A percentile compares a stretch with the other conserved stretches of the same genome.
Conservation (phyloP, 2,329 filamentous ascomycete species). For the Ascochyta viciae-villosae region DNA sequence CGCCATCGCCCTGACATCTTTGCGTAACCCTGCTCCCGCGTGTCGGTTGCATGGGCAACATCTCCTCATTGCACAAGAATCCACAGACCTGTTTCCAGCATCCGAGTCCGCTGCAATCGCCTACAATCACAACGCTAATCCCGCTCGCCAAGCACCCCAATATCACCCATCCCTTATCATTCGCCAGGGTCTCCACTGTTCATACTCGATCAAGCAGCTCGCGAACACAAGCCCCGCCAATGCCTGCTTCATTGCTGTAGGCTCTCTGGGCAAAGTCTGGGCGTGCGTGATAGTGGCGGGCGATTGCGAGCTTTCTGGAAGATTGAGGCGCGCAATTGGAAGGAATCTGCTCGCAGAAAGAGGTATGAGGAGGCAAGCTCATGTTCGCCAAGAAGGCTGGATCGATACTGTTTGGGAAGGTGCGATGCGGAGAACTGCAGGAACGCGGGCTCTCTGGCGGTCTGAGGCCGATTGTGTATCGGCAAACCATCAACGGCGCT, state of each 20-base stretch:
- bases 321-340: slow-evolving; percentile 5
- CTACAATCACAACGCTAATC: slow-evolving; percentile 5
- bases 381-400: slow-evolving; percentile 11
- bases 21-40: slow-evolving; percentile 9
- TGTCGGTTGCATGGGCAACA: slow-evolving; percentile 2
- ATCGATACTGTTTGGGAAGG: slow-evolving; percentile 13
- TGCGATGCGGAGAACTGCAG: slow-evolving; percentile 14
- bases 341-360: slow-evolving; percentile 5
- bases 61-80: slow-evolving; percentile 1
- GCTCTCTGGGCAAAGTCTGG: slow-evolving; percentile 22
- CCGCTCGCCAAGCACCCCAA: slow-evolving; percentile 12
- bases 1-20: slow-evolving; percentile 4
- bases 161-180: slow-evolving; percentile 12
- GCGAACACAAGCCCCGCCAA: slow-evolving; percentile 18
- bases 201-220: slow-evolving; percentile 16
- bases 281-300: slow-evolving; percentile 22
- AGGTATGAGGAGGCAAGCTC: slow-evolving; percentile 9
- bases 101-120: slow-evolving; percentile 9
- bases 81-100: slow-evolving; percentile 12
- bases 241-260: slow-evolving; percentile 21
- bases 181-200: slow-evolving; percentile 9
- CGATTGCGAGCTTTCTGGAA: slow-evolving; percentile 7
- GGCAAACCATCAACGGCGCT: slow-evolving; percentile 3
- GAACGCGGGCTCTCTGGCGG: slow-evolving; percentile 11
- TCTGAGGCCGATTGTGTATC: slow-evolving; percentile 12